Evolutionary conservation across 345 rosid species (phyloP), one percentile per base, ranked within the genome.

Genomic region (Microcos paniculata): DNA sequence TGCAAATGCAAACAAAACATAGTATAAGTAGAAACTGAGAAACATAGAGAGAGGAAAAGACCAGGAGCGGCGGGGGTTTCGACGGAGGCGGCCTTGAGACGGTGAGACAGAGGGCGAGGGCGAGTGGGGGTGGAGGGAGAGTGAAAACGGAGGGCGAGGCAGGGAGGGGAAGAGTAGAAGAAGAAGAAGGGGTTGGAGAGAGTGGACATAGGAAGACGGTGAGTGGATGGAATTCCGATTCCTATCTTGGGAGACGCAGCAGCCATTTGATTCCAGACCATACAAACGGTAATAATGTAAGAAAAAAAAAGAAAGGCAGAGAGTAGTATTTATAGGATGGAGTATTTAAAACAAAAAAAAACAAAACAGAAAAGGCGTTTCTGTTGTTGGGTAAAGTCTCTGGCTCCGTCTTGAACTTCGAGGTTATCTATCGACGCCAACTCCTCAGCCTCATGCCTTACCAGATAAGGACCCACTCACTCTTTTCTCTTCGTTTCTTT

Each of bases 51-150:
- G 48, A 72, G n/a, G n/a, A n/a, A n/a, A n/a, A n/a, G 56, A 89
- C 94, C 92, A 74, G 86, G 74, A 30, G 89, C 53, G 30, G 91
- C 74, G 2, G 90, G 48, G 0, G 86, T 33, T 46, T 69, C 76
- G 46, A 80, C 85, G 74, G 97, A 85, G 67, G 94, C 87, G 82
- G 93, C 93, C 82, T 82, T 82, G 86, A 88, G 81, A 26, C 88
- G 90, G 76, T 88, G 86, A 68, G 88, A n/a, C n/a, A 74, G 69
- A 62, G 76, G 64, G 86, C 42, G n/a, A n/a, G n/a, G n/a, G 67
- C 77, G 90, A 67, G 74, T 64, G 57, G 80, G 76, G 3, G 71
- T 23, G 71, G 74, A 11, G 8, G 85, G 52, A 38, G 94, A 80
- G 86, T 74, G 70, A 72, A 80, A 42, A 53, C 79, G 62, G 76